A percentile compares a stretch with the other conserved stretches of the same genome.
Evolutionary conservation across 176 grass and related monocot genomes (phyloP).

Genomic region (Eragrostis curvula): DNA sequence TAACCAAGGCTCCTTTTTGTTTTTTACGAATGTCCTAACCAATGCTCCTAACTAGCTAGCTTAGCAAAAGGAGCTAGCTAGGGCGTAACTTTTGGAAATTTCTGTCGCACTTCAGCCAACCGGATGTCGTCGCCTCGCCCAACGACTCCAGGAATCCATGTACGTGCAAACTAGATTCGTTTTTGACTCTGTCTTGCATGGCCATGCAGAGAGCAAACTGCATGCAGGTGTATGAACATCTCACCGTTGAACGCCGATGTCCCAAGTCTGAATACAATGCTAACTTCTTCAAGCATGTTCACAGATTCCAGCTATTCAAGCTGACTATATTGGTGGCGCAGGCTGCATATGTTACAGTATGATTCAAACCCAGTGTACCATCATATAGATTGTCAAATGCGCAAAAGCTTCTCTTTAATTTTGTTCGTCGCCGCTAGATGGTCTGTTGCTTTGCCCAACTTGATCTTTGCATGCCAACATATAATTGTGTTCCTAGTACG

Average conservation of each 20-base stretch:
- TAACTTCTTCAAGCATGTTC: slow-evolving; percentile 15
- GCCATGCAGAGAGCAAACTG: background rate
- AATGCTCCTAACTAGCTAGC: background rate
- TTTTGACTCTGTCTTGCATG: slow-evolving; percentile 10
- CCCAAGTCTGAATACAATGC: background rate
- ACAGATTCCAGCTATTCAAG: slow-evolving; percentile 14
- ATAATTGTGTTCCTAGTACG: background rate
- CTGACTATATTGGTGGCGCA: background rate
- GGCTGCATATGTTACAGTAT: background rate
- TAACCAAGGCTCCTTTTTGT: background rate
- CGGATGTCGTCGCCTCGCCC: background rate
- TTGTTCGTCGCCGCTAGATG: background rate
- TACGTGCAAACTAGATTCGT: slow-evolving; percentile 24
- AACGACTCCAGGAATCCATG: slow-evolving; percentile 42
- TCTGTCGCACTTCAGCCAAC: slow-evolving; percentile 26
- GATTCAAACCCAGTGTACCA: background rate
- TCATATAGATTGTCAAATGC: background rate
- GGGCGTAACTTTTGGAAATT: slow-evolving; percentile 37
- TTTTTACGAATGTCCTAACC: no score
- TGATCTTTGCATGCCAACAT: slow-evolving; percentile 3
- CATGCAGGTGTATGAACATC: background rate
- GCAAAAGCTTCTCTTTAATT: background rate
- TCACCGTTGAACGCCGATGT: background rate
- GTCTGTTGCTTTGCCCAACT: slow-evolving; percentile 7
- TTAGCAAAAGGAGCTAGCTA: background rate